phyloP scores from a whole-genome alignment of 805 yeast species.

The Diddensiella santjacobensis region DNA sequence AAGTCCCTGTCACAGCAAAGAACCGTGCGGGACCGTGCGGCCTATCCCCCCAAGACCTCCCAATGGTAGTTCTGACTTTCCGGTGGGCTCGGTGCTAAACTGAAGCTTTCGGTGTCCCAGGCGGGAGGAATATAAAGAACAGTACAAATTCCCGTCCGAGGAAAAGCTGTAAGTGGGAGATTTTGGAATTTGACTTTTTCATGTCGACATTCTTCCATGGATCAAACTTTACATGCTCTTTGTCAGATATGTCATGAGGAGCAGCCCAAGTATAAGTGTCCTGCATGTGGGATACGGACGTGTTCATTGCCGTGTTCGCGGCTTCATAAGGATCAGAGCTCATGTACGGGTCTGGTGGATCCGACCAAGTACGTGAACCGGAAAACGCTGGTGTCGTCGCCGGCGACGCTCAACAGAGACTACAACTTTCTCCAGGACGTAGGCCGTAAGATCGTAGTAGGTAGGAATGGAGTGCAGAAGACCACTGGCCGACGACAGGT shows the following conservation, averaged over 20 bases:
- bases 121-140: no score
- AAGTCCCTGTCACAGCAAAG: no score
- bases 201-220: no score
- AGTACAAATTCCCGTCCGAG: no score
- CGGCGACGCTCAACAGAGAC: conserved; percentile 63
- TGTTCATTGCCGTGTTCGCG: conserved; percentile 72
- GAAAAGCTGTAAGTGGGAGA: no score
- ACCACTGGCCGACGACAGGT: not conserved
- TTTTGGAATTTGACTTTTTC: no score
- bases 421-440: conserved; percentile 66
- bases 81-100: no score
- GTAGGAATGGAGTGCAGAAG: conserved; percentile 35
- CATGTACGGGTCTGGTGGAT: conserved; percentile 67
- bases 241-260: conserved; percentile 47
- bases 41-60: no score
- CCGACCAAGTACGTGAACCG: conserved; percentile 54
- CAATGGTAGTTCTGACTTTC: no score
- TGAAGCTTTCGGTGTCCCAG: no score
- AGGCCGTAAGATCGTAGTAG: conserved; percentile 57
- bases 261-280: conserved; percentile 68
- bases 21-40: no score
- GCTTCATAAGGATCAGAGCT: conserved; percentile 56
- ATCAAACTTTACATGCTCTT: conserved; percentile 9
- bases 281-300: conserved; percentile 63
- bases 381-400: conserved; percentile 42